Evolutionary conservation across 208 protist species (phyloP).

Genomic region (Naegleria gruberi): DNA sequence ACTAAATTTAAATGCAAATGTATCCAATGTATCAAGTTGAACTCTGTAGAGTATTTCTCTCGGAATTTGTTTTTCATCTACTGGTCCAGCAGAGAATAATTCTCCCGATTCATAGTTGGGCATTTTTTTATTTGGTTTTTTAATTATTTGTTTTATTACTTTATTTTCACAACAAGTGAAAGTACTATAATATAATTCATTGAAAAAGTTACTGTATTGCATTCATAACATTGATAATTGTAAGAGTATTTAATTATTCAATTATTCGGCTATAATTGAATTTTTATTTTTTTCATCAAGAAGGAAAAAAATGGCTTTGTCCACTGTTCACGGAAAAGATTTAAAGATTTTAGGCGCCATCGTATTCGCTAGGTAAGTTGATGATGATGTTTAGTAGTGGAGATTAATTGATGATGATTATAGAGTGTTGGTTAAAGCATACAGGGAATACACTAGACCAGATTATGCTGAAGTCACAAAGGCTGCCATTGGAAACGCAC

Average conservation of each 20-base stretch:
- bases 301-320: slow-evolving; percentile 5
- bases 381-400: neutral
- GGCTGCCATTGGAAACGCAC: neutral
- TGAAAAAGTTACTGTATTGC: no score
- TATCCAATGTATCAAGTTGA: neutral
- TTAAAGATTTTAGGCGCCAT: neutral
- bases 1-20: neutral
- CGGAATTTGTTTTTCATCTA: neutral
- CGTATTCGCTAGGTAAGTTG: neutral
- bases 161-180: no score
- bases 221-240: no score
- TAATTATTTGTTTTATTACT: no score
- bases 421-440: neutral
- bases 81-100: neutral
- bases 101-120: neutral
- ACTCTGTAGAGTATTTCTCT: neutral
- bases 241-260: no score
- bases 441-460: neutral
- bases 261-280: no score
- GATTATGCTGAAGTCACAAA: neutral
- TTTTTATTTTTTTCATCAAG: neutral
- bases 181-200: no score
- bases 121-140: neutral
- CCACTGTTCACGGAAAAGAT: neutral
- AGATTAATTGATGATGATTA: neutral